Percentiles rank a stretch among this genome's conserved stretches.
These are phyloP conservation scores for button mushroom (Agaricus bisporus) DNA, from an alignment of 768 basidiomycete species.

Conservation along the genomic window DNA sequence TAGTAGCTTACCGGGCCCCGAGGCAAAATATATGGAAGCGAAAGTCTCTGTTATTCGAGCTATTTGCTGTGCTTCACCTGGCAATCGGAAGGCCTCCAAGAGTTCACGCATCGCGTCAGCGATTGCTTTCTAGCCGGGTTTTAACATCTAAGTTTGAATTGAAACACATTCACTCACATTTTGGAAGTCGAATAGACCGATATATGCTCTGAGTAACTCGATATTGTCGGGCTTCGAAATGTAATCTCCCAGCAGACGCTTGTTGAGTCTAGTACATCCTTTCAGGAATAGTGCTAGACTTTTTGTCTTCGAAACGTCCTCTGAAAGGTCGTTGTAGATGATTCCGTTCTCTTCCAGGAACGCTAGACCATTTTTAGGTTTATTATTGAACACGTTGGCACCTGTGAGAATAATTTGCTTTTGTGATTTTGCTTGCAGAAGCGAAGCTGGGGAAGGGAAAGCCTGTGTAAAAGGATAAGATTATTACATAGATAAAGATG, in stretches of 20 bases:
- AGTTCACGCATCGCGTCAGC: conserved; percentile 96
- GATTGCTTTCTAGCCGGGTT: conserved; percentile 67
- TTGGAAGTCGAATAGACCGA: conserved; percentile 85
- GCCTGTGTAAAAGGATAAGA: conserved; percentile 29
- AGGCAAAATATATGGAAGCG: conserved; percentile 84
- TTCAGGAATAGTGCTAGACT: conserved; percentile 87
- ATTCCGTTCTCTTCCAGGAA: conserved; percentile 93
- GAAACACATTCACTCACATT: conserved; percentile 43
- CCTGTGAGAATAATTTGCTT: conserved; percentile 85
- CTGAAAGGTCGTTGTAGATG: conserved; percentile 63
- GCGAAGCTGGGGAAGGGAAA: conserved; percentile 48
- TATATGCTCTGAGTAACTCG: conserved; percentile 81
- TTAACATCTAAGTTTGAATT: not conserved
- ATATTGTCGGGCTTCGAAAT: conserved; percentile 85
- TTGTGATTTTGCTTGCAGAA: conserved; percentile 68
- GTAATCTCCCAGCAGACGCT: conserved; percentile 89
- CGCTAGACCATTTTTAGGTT: conserved; percentile 85
- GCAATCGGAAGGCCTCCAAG: conserved; percentile 88
- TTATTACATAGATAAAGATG: not conserved
- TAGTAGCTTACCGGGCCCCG: conserved; percentile 58
- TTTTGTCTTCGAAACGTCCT: conserved; percentile 47
- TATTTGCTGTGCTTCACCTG: conserved; percentile 95
- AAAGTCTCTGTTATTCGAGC: conserved; percentile 91
- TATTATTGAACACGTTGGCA: conserved; percentile 82
- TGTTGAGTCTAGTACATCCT: conserved; percentile 79